phyloP scores from a whole-genome alignment of 352 stramenopile genomes.

The Phytophthora podocarpi region DNA sequence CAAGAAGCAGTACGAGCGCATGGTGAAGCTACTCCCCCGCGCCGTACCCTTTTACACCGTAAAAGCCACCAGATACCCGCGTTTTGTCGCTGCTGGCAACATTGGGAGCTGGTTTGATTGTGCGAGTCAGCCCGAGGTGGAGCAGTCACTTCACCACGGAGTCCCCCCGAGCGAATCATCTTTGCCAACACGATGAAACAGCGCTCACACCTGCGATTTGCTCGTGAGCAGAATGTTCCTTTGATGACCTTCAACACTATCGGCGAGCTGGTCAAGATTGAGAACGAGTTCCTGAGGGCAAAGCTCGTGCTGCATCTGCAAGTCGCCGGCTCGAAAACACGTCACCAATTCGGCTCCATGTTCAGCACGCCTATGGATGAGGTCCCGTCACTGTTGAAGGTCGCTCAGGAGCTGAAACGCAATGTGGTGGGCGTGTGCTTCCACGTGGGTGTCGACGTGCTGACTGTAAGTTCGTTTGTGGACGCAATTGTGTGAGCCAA shows the following conservation, averaged over 20 bases:
- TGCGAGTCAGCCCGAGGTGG: constrained; percentile 81
- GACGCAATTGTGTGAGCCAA: constrained; percentile 76
- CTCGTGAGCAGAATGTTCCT: constrained; percentile 54
- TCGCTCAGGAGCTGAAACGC: constrained; percentile 60
- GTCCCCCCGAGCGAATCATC: constrained; percentile 71
- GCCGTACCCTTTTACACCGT: constrained; percentile 89
- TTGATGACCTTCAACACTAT: constrained; percentile 90
- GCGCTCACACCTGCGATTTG: constrained; percentile 69
- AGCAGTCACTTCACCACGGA: constrained; percentile 63
- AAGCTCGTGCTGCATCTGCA: constrained; percentile 79
- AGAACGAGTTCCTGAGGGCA: constrained; percentile 45
- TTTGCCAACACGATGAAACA: constrained; percentile 93
- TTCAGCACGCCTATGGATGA: constrained; percentile 74
- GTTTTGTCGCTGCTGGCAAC: constrained; percentile 54
- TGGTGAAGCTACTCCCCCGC: constrained; percentile 50
- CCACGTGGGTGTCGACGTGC: constrained; percentile 87
- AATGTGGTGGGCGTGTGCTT: constrained; percentile 88
- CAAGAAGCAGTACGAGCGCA: constrained; percentile 50
- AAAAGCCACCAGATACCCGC: constrained; percentile 82
- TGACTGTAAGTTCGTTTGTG: constrained; percentile 70
- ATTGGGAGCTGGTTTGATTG: constrained; percentile 86
- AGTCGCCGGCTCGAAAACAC: constrained; percentile 84
- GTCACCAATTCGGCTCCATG: constrained; percentile 81
- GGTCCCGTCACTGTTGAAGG: constrained; percentile 63
- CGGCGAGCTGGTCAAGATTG: constrained; percentile 79